These are phyloP conservation scores for Bryopsis sp. DNA, from an alignment of 139 green algal genomes.

Conservation along the genomic window DNA sequence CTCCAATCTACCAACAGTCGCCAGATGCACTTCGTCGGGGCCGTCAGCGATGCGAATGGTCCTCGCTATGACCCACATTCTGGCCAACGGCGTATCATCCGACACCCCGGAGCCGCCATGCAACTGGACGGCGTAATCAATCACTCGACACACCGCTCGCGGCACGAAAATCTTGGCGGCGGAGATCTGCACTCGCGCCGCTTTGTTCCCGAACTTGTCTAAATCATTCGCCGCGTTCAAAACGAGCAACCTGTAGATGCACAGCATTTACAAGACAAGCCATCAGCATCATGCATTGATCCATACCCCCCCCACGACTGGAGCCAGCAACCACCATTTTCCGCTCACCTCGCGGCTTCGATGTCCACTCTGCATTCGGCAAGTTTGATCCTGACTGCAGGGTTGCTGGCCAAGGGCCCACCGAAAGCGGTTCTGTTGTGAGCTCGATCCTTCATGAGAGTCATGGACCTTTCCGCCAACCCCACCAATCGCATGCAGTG, in stretches of 20 bases:
- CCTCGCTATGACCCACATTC: conserved; percentile 69
- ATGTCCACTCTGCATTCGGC: conserved; percentile 7
- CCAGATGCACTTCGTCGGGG: conserved; percentile 93
- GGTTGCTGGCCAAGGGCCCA: conserved; percentile 12
- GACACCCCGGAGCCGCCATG: conserved; percentile 36
- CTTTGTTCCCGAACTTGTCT: conserved; percentile 75
- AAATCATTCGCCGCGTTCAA: conserved; percentile 67
- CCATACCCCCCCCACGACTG: no score
- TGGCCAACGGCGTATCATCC: conserved; percentile 69
- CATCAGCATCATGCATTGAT: conserved; percentile 34
- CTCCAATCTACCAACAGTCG: conserved; percentile 81
- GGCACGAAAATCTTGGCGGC: conserved; percentile 86
- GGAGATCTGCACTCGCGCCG: conserved; percentile 65
- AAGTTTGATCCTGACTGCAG: neutral
- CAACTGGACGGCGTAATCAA: conserved; percentile 86
- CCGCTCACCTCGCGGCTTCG: conserved; percentile 21
- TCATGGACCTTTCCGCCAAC: conserved; percentile 69
- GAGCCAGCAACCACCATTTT: neutral
- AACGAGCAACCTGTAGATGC: conserved; percentile 70
- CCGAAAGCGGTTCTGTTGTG: conserved; percentile 56
- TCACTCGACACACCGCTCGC: conserved; percentile 48
- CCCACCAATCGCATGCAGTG: conserved; percentile 97
- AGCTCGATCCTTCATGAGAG: conserved; percentile 46
- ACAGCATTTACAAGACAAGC: conserved; percentile 32
- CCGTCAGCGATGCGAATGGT: conserved; percentile 94